Evolutionary conservation across 306 rosid genomes (phyloP).

Genomic region (Begonia fuchsioides): DNA sequence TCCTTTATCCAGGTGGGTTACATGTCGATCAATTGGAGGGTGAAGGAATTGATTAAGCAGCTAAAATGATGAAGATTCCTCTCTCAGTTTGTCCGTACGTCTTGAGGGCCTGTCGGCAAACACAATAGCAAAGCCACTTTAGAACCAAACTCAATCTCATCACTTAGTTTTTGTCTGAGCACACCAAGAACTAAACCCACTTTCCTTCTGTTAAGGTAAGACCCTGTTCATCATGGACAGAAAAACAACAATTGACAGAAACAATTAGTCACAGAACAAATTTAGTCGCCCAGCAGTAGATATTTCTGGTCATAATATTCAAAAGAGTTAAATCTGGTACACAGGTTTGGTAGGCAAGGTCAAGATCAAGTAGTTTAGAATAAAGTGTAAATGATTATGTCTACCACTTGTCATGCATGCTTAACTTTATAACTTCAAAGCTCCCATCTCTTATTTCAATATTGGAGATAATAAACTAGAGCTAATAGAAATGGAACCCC

Average conservation of each 20-base stretch:
- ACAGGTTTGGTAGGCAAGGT: no score
- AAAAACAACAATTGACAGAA: no score
- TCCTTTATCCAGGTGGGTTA: background rate
- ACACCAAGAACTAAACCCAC: no score
- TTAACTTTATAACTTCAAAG: slow-evolving; percentile 5
- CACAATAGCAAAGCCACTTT: slow-evolving; percentile 12
- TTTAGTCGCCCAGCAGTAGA: no score
- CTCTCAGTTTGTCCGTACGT: slow-evolving; percentile 19
- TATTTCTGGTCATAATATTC: no score
- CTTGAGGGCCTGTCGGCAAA: slow-evolving; percentile 27
- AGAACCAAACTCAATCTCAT: no score
- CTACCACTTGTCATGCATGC: slow-evolving; percentile 3
- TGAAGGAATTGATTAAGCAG: slow-evolving; percentile 9
- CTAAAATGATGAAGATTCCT: slow-evolving; percentile 37
- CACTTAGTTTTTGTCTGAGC: no score
- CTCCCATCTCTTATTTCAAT: slow-evolving; percentile 3
- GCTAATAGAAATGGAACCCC: background rate
- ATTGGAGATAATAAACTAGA: background rate
- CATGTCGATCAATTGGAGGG: slow-evolving; percentile 15
- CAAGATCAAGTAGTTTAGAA: background rate
- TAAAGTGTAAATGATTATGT: background rate
- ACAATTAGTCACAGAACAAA: no score
- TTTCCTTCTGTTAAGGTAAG: no score
- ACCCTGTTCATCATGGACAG: no score
- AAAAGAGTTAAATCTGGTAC: no score